Conservation (phyloP, 2,329 filamentous ascomycete genomes). For the Penicillium sp. region DNA sequence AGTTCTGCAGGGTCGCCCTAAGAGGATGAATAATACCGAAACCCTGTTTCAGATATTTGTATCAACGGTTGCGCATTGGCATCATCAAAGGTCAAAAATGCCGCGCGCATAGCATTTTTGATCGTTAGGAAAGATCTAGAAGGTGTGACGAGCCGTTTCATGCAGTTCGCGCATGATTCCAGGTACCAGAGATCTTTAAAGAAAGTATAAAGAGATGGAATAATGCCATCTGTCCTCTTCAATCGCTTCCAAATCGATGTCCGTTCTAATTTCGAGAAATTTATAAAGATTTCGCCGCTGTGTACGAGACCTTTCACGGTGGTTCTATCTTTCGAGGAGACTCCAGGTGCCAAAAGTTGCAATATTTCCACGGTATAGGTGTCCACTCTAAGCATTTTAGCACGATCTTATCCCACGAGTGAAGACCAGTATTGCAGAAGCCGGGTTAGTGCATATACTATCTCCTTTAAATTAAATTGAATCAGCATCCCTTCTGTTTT, state of each 20-base stretch:
- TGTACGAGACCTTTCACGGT: not conserved
- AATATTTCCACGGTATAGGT: constrained; percentile 1
- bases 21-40: constrained; percentile 7
- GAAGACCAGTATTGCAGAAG: constrained; percentile 4
- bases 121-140: constrained; percentile 4
- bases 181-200: constrained; percentile 27
- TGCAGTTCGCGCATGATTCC: constrained; percentile 21
- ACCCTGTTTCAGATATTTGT: constrained; percentile 1
- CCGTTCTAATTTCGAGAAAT: not conserved
- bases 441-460: constrained; percentile 1
- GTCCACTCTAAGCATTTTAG: constrained; percentile 7
- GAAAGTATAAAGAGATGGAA: constrained; percentile 25
- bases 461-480: not conserved
- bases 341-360: not conserved
- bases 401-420: constrained; percentile 4
- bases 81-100: not conserved
- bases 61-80: not conserved
- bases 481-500: not conserved
- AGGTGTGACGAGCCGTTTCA: constrained; percentile 21
- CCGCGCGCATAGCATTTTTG: not conserved
- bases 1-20: constrained; percentile 3
- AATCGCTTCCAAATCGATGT: constrained; percentile 9
- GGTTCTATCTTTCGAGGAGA: constrained; percentile 5
- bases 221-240: constrained; percentile 2
- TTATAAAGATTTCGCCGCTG: constrained; percentile 4